A percentile compares a stretch with the other conserved stretches of the same genome.
Conservation (phyloP, 768 basidiomycete species). For the Mycena galopus region DNA sequence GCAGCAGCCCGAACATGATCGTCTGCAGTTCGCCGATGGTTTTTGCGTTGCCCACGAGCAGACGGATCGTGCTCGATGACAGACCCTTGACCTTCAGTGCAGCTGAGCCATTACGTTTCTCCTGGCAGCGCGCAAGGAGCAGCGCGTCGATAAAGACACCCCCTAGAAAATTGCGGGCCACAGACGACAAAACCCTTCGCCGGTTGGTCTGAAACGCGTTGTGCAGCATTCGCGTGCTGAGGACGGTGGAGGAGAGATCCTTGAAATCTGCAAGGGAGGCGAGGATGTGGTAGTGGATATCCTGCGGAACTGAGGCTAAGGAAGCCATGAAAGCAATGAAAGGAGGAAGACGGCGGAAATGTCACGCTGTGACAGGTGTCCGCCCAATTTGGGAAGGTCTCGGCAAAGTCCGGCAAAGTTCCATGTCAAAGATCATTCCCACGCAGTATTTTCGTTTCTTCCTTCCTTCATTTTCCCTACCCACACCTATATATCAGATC, state of each 20-base stretch:
- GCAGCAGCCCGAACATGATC: slow-evolving; percentile 16
- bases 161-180: slow-evolving; percentile 25
- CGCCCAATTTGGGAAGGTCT: too few relatives aligned
- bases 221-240: slow-evolving; percentile 14
- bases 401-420: too few relatives aligned
- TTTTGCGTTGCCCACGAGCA: slow-evolving; percentile 18
- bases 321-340: slow-evolving; percentile 12
- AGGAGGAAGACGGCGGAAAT: not conserved
- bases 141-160: slow-evolving; percentile 22
- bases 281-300: slow-evolving; percentile 17
- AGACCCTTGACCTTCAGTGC: slow-evolving; percentile 22
- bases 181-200: slow-evolving; percentile 11
- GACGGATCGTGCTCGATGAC: not conserved
- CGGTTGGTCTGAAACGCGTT: slow-evolving; percentile 14
- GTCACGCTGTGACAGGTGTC: not conserved
- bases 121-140: slow-evolving; percentile 19
- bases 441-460: too few relatives aligned
- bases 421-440: too few relatives aligned
- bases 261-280: slow-evolving; percentile 2
- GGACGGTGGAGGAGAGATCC: slow-evolving; percentile 13
- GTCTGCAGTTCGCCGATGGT: slow-evolving; percentile 16
- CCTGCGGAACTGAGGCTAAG: slow-evolving; percentile 9
- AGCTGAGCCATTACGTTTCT: slow-evolving; percentile 15
- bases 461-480: too few relatives aligned
- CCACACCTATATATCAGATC: too few relatives aligned